These are phyloP conservation scores for Alternaria gansuensis DNA, from an alignment of 2,329 filamentous ascomycete genomes.

Conservation along the genomic window DNA sequence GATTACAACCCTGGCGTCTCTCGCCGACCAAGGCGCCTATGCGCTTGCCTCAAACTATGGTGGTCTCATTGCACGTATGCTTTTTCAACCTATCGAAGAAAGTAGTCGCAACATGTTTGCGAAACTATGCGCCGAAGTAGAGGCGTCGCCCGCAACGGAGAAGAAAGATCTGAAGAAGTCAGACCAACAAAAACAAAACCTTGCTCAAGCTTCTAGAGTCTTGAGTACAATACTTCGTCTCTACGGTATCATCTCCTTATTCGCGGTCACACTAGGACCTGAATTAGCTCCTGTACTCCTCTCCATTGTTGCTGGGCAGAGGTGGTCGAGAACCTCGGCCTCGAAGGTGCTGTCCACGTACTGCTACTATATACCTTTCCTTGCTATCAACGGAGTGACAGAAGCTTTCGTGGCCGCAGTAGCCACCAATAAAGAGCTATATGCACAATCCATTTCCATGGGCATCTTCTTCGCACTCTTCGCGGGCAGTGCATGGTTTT, in stretches of 20 bases:
- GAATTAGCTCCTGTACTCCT: constrained; percentile 77
- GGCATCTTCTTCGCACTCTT: constrained; percentile 79
- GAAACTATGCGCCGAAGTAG: constrained; percentile 68
- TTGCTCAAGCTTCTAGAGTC: constrained; percentile 58
- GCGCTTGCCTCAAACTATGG: constrained; percentile 93
- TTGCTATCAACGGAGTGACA: constrained; percentile 88
- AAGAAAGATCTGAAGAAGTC: constrained; percentile 11
- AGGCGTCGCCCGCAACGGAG: constrained; percentile 23
- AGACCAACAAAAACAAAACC: constrained; percentile 32
- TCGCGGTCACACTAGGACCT: constrained; percentile 76
- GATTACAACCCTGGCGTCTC: constrained; percentile 77
- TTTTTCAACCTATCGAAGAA: constrained; percentile 96
- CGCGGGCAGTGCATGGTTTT: constrained; percentile 75
- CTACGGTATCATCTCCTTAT: constrained; percentile 77
- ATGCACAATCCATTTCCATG: constrained; percentile 85
- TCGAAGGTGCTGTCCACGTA: constrained; percentile 79
- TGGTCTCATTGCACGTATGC: constrained; percentile 82
- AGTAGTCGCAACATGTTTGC: constrained; percentile 90
- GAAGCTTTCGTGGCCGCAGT: constrained; percentile 94
- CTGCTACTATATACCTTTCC: constrained; percentile 90
- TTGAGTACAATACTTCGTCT: constrained; percentile 72
- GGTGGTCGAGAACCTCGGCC: constrained; percentile 79
- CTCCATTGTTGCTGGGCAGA: constrained; percentile 75
- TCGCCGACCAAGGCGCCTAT: constrained; percentile 87
- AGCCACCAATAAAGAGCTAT: constrained; percentile 77